A percentile compares a stretch with the other conserved stretches of the same genome.
Conservation (phyloP, 768 basidiomycete species). For the Lentinula sp. region DNA sequence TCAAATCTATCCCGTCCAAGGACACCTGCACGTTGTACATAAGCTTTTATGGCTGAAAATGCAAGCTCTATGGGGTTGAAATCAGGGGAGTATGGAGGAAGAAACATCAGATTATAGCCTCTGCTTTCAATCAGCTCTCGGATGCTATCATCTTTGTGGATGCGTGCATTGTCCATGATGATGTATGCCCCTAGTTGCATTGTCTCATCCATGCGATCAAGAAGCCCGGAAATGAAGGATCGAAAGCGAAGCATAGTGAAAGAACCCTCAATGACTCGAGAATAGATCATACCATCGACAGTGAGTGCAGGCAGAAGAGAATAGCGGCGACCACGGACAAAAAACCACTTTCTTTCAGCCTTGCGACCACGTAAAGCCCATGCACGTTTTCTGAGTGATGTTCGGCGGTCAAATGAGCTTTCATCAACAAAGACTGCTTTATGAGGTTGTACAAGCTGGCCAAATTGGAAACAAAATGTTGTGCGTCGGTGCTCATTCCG, state of each 20-base stretch:
- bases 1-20: neutral
- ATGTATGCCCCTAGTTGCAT: slow-evolving; percentile 22
- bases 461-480: slow-evolving; percentile 7
- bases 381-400: neutral
- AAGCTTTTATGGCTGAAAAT: slow-evolving; percentile 15
- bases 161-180: slow-evolving; percentile 29
- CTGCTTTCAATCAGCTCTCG: slow-evolving; percentile 18
- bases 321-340: neutral
- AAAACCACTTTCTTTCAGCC: neutral
- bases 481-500: slow-evolving; percentile 11
- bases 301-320: slow-evolving; percentile 27
- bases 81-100: slow-evolving; percentile 22
- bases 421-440: slow-evolving; percentile 2
- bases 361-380: neutral
- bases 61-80: slow-evolving; percentile 20
- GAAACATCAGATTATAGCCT: slow-evolving; percentile 9
- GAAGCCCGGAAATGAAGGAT: slow-evolving; percentile 18
- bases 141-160: slow-evolving; percentile 22
- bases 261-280: slow-evolving; percentile 16
- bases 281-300: slow-evolving; percentile 10
- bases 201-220: slow-evolving; percentile 23
- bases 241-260: slow-evolving; percentile 16
- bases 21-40: slow-evolving; percentile 9
- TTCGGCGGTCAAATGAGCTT: slow-evolving; percentile 1
- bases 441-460: neutral